Percentiles rank a stretch among this genome's conserved stretches.
Conservation (phyloP, 345 rosid genomes). For the Orychophragmus violaceus region DNA sequence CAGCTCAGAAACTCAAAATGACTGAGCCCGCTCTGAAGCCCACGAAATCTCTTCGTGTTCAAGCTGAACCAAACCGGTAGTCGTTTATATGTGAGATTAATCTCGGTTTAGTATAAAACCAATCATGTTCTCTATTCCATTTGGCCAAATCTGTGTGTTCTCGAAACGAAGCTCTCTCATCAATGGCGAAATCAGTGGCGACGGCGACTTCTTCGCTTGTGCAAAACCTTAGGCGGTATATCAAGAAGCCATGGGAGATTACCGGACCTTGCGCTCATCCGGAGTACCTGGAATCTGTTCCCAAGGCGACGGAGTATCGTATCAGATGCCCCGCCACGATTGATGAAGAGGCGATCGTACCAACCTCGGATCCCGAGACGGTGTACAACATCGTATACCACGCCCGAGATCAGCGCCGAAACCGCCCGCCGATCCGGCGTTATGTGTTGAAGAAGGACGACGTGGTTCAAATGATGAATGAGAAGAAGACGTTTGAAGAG, state of each 20-base stretch:
- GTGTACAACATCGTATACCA: conserved; percentile 85
- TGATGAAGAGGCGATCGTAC: conserved; percentile 49
- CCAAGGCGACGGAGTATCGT: conserved; percentile 67
- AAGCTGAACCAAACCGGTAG: not conserved
- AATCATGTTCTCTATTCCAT: not conserved
- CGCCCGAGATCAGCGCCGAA: conserved; percentile 75
- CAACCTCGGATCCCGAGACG: conserved; percentile 71
- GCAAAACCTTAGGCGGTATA: conserved; percentile 57
- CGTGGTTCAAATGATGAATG: conserved; percentile 71
- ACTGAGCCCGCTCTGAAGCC: not conserved
- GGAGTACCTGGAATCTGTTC: conserved; percentile 57
- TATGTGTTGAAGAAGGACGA: conserved; percentile 68
- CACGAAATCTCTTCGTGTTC: not conserved
- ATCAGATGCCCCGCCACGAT: conserved; percentile 67
- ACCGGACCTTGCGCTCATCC: conserved; percentile 92
- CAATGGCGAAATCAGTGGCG: conserved; percentile 62
- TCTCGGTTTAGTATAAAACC: not conserved
- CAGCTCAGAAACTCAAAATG: not conserved
- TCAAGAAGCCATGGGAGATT: conserved; percentile 94
- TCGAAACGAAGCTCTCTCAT: conserved; percentile 18
- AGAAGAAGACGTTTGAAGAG: conserved; percentile 52
- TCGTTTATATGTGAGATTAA: not conserved
- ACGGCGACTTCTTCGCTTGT: conserved; percentile 43
- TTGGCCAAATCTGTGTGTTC: conserved; percentile 9
- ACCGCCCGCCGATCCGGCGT: conserved; percentile 72